Conservation (phyloP, 371 early-diverging fungal species). For the Rhizopus stolonifer region DNA sequence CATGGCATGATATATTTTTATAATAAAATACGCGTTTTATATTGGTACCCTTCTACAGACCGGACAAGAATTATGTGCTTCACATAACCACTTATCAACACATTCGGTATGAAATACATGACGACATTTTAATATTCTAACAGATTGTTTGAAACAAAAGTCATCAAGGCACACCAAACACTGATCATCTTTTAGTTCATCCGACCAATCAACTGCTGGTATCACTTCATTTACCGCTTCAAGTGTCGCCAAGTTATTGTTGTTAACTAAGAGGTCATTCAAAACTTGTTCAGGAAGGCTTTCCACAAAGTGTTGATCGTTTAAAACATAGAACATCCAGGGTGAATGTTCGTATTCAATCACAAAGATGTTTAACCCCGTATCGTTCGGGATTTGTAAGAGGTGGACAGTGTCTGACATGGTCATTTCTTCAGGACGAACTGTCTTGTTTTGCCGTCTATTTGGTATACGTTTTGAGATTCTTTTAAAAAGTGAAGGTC, state of each 20-base stretch:
- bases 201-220: constrained; percentile 37
- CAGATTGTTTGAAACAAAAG: constrained; percentile 65
- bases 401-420: neutral
- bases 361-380: constrained; percentile 9
- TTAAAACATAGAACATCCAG: constrained; percentile 44
- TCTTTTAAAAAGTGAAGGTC: constrained; percentile 16
- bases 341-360: constrained; percentile 18
- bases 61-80: constrained; percentile 49
- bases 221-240: constrained; percentile 45
- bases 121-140: constrained; percentile 72
- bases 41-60: constrained; percentile 48
- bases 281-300: too few relatives aligned
- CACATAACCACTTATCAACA: constrained; percentile 80
- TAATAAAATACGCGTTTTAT: too few relatives aligned
- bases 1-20: too few relatives aligned
- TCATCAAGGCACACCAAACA: constrained; percentile 70
- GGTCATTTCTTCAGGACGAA: neutral
- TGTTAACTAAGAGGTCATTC: too few relatives aligned
- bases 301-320: constrained; percentile 15
- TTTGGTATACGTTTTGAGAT: constrained; percentile 18
- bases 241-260: constrained; percentile 48
- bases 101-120: constrained; percentile 88
- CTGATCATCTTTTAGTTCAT: constrained; percentile 29
- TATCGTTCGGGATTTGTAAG: constrained; percentile 9
- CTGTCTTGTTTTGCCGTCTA: neutral